A percentile compares a stretch with the other conserved stretches of the same genome.
phyloP scores from a whole-genome alignment of 768 basidiomycete species.

The Trametes gibbosa region DNA sequence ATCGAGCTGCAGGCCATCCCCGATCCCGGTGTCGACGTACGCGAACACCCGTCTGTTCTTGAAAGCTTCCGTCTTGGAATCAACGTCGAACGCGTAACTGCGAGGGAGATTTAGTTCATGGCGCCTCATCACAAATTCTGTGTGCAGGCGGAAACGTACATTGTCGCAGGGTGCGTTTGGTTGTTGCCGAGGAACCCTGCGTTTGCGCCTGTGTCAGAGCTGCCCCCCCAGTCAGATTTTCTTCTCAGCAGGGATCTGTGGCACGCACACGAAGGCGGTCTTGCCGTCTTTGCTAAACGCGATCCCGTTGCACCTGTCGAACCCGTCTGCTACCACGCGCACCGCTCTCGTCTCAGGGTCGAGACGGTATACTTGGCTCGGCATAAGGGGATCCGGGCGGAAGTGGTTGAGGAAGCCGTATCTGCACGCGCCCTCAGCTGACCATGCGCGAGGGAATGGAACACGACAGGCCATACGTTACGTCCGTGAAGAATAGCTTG shows the following conservation, averaged over 20 bases:
- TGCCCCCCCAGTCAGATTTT: constrained; percentile 25
- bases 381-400: constrained; percentile 62
- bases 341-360: constrained; percentile 63
- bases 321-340: constrained; percentile 74
- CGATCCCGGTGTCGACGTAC: constrained; percentile 59
- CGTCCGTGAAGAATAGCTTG: constrained; percentile 75
- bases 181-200: constrained; percentile 49
- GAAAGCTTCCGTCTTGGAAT: constrained; percentile 51
- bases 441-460: neutral
- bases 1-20: constrained; percentile 70
- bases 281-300: constrained; percentile 66
- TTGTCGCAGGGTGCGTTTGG: constrained; percentile 60
- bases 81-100: constrained; percentile 71
- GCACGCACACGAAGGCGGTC: constrained; percentile 58
- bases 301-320: constrained; percentile 71
- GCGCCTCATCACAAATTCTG: neutral
- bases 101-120: too few relatives aligned
- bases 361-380: constrained; percentile 77
- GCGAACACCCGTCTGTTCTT: constrained; percentile 65
- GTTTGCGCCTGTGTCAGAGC: constrained; percentile 50
- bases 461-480: constrained; percentile 39
- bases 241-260: neutral
- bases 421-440: constrained; percentile 30
- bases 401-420: constrained; percentile 67
- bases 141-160: constrained; percentile 43